Evolutionary conservation across 306 rosid genomes (phyloP).

Genomic region (Gastrolobium villosum): DNA sequence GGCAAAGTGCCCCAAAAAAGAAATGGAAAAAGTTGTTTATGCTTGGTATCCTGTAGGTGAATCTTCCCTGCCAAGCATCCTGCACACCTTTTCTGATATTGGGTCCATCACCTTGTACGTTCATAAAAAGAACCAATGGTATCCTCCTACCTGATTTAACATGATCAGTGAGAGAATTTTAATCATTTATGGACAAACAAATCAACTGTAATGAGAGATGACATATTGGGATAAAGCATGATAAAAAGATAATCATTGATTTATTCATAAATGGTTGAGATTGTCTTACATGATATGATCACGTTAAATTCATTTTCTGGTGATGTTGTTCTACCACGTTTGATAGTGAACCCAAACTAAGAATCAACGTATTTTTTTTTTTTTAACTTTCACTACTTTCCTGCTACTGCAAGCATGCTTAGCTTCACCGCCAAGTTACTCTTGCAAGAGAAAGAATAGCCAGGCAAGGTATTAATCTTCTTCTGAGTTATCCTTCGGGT

Average conservation of each 20-base stretch:
- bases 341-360: background rate
- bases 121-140: background rate
- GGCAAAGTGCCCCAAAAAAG: background rate
- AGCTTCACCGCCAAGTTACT: slow-evolving; percentile 39
- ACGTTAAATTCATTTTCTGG: background rate
- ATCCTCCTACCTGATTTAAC: too few species aligned
- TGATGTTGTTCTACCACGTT: background rate
- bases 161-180: too few species aligned
- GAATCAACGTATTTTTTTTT: background rate
- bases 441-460: slow-evolving; percentile 23
- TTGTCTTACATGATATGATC: too few species aligned
- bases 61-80: background rate
- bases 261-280: too few species aligned
- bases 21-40: background rate
- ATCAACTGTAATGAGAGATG: too few species aligned
- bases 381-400: slow-evolving; percentile 7
- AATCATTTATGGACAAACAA: too few species aligned
- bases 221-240: too few species aligned
- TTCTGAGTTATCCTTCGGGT: background rate
- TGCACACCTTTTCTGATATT: background rate
- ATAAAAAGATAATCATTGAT: too few species aligned
- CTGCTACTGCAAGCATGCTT: slow-evolving; percentile 41
- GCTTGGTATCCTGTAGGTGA: background rate
- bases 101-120: background rate
- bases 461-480: slow-evolving; percentile 20